These are phyloP conservation scores for Eutrema salsugineum DNA, from an alignment of 441 rosid genomes.

Conservation along the genomic window DNA sequence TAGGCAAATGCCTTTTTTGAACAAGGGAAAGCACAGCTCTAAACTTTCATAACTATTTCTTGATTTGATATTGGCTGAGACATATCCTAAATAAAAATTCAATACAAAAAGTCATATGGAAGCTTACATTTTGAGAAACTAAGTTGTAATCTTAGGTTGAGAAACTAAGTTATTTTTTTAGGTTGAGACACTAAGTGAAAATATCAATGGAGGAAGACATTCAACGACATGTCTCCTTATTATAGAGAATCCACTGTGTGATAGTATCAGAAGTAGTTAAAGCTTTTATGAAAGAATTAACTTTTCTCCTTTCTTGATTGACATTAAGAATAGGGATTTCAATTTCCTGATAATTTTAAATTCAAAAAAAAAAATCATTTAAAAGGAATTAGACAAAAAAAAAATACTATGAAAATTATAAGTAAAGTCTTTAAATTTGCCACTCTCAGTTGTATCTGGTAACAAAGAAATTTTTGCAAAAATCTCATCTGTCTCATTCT, in stretches of 20 bases:
- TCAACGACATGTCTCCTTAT: constrained; percentile 44
- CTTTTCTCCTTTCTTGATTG: constrained; percentile 3
- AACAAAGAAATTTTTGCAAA: constrained; percentile 82
- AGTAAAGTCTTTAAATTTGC: not conserved
- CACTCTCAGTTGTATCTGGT: constrained; percentile 54
- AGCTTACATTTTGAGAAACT: not conserved
- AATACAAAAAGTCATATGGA: not conserved
- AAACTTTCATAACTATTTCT: not conserved
- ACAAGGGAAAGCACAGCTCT: too few species aligned
- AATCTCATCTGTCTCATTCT: constrained; percentile 75
- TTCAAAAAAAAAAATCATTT: not conserved
- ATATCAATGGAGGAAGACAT: constrained; percentile 40
- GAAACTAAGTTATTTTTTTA: too few species aligned
- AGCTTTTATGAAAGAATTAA: constrained; percentile 41
- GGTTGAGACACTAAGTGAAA: too few species aligned
- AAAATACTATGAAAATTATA: not conserved
- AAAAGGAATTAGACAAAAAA: not conserved
- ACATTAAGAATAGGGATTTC: constrained; percentile 31
- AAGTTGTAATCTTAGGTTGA: not conserved
- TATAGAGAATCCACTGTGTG: constrained; percentile 46
- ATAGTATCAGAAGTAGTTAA: constrained; percentile 48
- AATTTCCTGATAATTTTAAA: constrained; percentile 23
- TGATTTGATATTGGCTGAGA: not conserved
- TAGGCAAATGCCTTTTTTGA: too few species aligned
- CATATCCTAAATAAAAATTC: not conserved